Conservation (phyloP, 495 filamentous ascomycete genomes). For the Xylaria intraflava region DNA sequence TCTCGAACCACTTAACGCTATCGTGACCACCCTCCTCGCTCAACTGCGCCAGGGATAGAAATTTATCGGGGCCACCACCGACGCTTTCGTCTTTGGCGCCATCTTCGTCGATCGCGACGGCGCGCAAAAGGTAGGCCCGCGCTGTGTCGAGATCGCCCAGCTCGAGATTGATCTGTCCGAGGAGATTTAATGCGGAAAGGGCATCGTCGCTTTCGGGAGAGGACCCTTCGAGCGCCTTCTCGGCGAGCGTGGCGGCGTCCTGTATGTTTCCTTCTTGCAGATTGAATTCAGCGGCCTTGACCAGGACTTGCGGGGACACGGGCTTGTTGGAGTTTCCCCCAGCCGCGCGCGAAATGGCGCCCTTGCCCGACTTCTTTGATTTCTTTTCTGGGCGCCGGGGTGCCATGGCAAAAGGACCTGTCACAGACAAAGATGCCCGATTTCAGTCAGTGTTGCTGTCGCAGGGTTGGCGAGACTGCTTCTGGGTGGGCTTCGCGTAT, state of each 20-base stretch:
- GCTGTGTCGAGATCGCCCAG: constrained; percentile 72
- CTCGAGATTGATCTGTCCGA: constrained; percentile 82
- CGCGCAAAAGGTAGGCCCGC: constrained; percentile 57
- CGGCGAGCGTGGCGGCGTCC: constrained; percentile 59
- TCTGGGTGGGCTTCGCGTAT: neutral
- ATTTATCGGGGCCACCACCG: constrained; percentile 87
- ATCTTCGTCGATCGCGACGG: constrained; percentile 65
- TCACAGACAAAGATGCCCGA: neutral
- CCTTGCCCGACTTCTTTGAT: constrained; percentile 31
- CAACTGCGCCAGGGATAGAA: constrained; percentile 91
- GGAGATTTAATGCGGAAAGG: constrained; percentile 64
- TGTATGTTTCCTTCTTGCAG: constrained; percentile 66
- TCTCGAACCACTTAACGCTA: constrained; percentile 83
- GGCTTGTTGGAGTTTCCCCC: constrained; percentile 15
- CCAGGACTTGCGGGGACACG: constrained; percentile 36
- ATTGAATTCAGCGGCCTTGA: constrained; percentile 61
- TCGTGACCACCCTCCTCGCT: constrained; percentile 77
- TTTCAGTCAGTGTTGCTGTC: neutral
- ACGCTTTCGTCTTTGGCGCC: constrained; percentile 54
- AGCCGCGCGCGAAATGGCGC: constrained; percentile 20
- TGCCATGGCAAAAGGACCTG: constrained; percentile 27
- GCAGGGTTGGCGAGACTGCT: neutral
- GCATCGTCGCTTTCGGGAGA: constrained; percentile 26
- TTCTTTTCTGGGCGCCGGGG: constrained; percentile 40
- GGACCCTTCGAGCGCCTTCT: constrained; percentile 51